Percentiles rank a stretch among this genome's conserved stretches.
Conservation (phyloP, 768 basidiomycete species). For the Xerocomellus intermedius region DNA sequence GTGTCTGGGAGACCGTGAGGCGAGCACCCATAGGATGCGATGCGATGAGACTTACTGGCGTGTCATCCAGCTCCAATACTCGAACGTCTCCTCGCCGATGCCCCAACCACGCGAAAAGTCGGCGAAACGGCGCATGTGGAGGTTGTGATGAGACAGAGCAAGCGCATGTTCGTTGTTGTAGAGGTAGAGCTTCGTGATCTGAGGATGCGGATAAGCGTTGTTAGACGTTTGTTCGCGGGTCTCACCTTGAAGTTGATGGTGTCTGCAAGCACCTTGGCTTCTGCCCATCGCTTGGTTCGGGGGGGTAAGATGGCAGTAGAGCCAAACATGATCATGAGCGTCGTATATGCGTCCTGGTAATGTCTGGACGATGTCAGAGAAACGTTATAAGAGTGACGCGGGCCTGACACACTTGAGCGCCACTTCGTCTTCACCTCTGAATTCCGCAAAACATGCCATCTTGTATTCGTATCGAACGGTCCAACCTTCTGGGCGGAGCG, state of each 20-base stretch:
- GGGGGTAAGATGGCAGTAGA: conserved; percentile 85
- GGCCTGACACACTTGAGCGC: conserved; percentile 72
- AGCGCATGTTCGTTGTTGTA: conserved; percentile 86
- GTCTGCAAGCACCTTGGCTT: conserved; percentile 95
- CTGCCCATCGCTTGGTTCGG: conserved; percentile 96
- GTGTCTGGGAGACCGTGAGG: conserved; percentile 48
- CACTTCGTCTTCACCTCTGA: conserved; percentile 88
- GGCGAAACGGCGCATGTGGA: conserved; percentile 81
- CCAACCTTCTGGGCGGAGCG: conserved; percentile 86
- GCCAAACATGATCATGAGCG: conserved; percentile 83
- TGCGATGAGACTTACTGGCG: conserved; percentile 62
- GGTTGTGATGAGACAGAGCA: conserved; percentile 78
- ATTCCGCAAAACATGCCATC: conserved; percentile 95
- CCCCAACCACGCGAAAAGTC: conserved; percentile 92
- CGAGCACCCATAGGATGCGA: not conserved
- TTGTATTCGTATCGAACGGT: conserved; percentile 97
- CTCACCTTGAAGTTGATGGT: conserved; percentile 86
- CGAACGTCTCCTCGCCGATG: conserved; percentile 94
- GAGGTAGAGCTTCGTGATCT: conserved; percentile 89
- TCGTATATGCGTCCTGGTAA: conserved; percentile 90
- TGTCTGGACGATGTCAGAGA: conserved; percentile 52
- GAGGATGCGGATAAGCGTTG: not conserved
- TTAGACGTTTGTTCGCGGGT: not conserved
- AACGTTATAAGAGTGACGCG: conserved; percentile 1
- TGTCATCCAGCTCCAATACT: conserved; percentile 97